These are phyloP conservation scores for Dendrothele bispora DNA, from an alignment of 768 basidiomycete genomes.

Conservation along the genomic window DNA sequence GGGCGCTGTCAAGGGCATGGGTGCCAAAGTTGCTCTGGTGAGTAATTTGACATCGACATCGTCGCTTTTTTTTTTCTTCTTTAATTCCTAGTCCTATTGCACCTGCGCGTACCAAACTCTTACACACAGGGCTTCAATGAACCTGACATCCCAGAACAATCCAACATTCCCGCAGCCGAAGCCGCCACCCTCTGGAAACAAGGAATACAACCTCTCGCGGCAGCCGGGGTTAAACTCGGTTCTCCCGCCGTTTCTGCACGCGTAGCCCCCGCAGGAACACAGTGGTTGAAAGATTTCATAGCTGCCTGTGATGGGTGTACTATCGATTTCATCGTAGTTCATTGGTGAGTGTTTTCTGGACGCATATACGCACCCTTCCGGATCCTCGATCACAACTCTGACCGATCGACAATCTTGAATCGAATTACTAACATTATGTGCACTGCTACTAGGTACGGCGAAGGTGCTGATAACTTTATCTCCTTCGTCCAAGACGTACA, in stretches of 20 bases:
- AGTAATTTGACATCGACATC: not conserved
- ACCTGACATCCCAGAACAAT: constrained; percentile 31
- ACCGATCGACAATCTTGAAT: not conserved
- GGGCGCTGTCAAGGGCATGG: not conserved
- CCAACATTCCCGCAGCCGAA: constrained; percentile 27
- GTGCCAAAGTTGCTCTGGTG: not conserved
- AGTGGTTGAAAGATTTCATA: constrained; percentile 34
- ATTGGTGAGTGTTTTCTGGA: constrained; percentile 26
- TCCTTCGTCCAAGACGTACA: constrained; percentile 34
- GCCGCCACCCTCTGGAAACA: constrained; percentile 35
- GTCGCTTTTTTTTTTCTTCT: not conserved
- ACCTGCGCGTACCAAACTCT: not conserved
- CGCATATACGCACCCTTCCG: not conserved
- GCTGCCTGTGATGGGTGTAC: constrained; percentile 32
- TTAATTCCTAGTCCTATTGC: not conserved
- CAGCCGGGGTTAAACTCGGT: constrained; percentile 30
- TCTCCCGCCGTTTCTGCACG: constrained; percentile 35
- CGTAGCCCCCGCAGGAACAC: constrained; percentile 26
- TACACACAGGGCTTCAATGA: constrained; percentile 34
- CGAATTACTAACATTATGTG: not conserved
- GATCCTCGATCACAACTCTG: not conserved
- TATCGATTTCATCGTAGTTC: constrained; percentile 35
- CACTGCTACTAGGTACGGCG: constrained; percentile 23
- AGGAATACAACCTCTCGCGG: constrained; percentile 34
- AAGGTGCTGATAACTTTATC: constrained; percentile 32